Conservation (phyloP, 2,329 filamentous ascomycete genomes). For the Capronia epimyces region DNA sequence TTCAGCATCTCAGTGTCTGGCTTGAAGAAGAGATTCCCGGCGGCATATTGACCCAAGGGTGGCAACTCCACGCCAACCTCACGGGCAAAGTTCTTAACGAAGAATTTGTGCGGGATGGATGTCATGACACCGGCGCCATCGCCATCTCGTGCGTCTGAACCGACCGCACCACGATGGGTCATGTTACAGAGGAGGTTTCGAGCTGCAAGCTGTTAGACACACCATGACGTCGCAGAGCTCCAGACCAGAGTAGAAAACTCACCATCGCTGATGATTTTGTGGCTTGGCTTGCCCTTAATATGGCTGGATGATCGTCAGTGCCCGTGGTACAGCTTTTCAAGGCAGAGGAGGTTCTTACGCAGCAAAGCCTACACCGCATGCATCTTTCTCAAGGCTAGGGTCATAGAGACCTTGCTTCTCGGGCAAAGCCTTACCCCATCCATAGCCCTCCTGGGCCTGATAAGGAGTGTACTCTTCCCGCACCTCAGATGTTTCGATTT, state of each 20-base stretch:
- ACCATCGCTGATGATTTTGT: slow-evolving; percentile 99
- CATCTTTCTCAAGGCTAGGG: slow-evolving; percentile 94
- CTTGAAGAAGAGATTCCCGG: slow-evolving; percentile 98
- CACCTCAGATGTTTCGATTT: slow-evolving; percentile 42
- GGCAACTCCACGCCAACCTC: slow-evolving; percentile 85
- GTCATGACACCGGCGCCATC: slow-evolving; percentile 99
- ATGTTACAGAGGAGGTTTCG: slow-evolving; percentile 97
- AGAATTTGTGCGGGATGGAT: slow-evolving; percentile 96
- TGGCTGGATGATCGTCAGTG: slow-evolving; percentile 55
- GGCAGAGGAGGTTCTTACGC: slow-evolving; percentile 53
- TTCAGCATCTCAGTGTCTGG: slow-evolving; percentile 84
- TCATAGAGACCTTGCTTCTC: slow-evolving; percentile 99
- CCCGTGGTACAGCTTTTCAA: background rate
- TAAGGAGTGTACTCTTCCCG: slow-evolving; percentile 49
- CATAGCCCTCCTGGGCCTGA: slow-evolving; percentile 61
- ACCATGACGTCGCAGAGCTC: background rate
- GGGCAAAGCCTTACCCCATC: slow-evolving; percentile 92
- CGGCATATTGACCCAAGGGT: slow-evolving; percentile 85
- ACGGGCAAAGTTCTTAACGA: slow-evolving; percentile 94
- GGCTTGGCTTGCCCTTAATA: slow-evolving; percentile 94
- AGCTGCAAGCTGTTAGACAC: slow-evolving; percentile 48
- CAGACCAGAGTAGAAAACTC: slow-evolving; percentile 36
- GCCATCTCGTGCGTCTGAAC: slow-evolving; percentile 94
- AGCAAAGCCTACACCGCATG: slow-evolving; percentile 97
- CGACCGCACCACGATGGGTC: slow-evolving; percentile 98